Evolutionary conservation across 768 basidiomycete genomes (phyloP), one percentile per base, ranked within the genome.

Genomic region (Serpula lacrymans): DNA sequence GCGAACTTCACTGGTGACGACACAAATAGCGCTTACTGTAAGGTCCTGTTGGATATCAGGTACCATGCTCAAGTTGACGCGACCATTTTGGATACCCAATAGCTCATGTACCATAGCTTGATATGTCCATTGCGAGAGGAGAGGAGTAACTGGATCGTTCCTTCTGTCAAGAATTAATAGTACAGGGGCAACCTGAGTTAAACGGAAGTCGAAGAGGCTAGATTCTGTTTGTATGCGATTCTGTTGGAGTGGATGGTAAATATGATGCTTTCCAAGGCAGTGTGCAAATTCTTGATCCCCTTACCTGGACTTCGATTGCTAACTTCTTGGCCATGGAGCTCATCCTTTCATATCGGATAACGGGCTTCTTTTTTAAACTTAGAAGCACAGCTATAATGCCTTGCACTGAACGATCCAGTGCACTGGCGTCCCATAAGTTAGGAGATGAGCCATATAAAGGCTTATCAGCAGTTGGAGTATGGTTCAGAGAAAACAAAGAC

Each of bases 31-130:
- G 62, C 78, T 48, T 53, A 88, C 94, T 56, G 82, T 78, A 40
- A 98, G 71, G 60, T 99, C 96, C 20, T 88, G 82, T 35, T 75
- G 68, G 31, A 93, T 85, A 50, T 90, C 93, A 11, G 91, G 91
- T 25, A 94, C 90, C 45, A 78, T 67, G 46, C 77, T 79, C 32
- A 95, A 63, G 55, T 90, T 82, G 3, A 98, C 93, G 43, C 96
- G 77, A 14, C 95, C 95, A 56, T 97, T 98, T 46, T 88, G 83
- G 33, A 99, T 96, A 2, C 88, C 86, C 6, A 98, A 65, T 11
- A 96, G 70, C 59, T 98, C 96, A 54, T 99, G 96, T 0, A 98
- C 96, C 94, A 98, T 97, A 1, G 95, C 96, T 60, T 98, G 95
- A 65, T 98, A 98, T 18, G 96, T 98, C 96, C 96, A 98, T 63